phyloP scores from a whole-genome alignment of 306 rosid genomes.

The Lathyrus oleraceus region DNA sequence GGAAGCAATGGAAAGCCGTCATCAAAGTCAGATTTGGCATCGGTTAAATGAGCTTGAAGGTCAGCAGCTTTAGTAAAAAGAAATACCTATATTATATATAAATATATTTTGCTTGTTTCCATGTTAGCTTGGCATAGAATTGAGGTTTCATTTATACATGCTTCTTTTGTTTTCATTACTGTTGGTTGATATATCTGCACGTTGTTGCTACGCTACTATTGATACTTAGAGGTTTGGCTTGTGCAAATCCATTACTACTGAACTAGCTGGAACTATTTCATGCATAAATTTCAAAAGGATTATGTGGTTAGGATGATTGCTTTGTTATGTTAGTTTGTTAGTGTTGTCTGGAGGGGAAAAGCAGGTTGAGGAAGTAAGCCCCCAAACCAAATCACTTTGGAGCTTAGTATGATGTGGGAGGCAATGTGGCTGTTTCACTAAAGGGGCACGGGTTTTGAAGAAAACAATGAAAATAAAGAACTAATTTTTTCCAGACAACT shows the following conservation, averaged over 20 bases:
- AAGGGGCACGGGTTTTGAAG: neutral
- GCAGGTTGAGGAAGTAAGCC: neutral
- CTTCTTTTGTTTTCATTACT: constrained; percentile 19
- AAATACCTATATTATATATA: constrained; percentile 12
- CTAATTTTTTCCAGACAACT: neutral
- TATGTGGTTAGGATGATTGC: constrained; percentile 14
- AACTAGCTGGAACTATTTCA: constrained; percentile 13
- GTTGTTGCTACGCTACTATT: constrained; percentile 21
- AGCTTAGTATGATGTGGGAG: neutral
- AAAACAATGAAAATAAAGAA: neutral
- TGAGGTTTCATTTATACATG: constrained; percentile 11
- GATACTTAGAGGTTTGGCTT: constrained; percentile 27
- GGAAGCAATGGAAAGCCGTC: constrained; percentile 56
- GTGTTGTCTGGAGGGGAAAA: no score
- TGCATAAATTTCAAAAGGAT: constrained; percentile 14
- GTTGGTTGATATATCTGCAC: constrained; percentile 19
- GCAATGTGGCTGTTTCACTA: neutral
- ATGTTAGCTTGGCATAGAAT: constrained; percentile 18
- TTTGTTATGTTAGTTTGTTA: neutral
- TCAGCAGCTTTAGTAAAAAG: constrained; percentile 31
- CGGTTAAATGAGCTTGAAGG: constrained; percentile 87
- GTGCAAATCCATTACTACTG: constrained; percentile 12
- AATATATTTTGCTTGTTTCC: constrained; percentile 26
- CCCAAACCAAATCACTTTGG: neutral
- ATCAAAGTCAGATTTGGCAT: constrained; percentile 58